These are phyloP conservation scores for Aureobasidium lini DNA, from an alignment of 2,329 filamentous ascomycete species.

Conservation along the genomic window DNA sequence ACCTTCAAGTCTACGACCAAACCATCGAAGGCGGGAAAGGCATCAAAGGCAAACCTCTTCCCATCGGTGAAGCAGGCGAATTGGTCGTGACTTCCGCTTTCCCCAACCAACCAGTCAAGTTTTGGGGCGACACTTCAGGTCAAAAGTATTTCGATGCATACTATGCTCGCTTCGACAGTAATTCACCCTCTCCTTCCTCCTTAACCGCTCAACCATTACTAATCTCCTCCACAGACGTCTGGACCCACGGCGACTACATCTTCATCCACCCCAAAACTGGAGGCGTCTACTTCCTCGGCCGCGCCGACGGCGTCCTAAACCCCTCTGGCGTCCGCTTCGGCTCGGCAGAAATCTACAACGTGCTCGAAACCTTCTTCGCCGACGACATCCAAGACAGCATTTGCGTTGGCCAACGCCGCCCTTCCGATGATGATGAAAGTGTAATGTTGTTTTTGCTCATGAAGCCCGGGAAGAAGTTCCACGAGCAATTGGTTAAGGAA, in stretches of 20 bases:
- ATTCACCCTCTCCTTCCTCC: not conserved
- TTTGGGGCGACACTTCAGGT: conserved; percentile 38
- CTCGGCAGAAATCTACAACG: conserved; percentile 70
- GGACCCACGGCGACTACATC: conserved; percentile 80
- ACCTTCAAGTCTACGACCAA: conserved; percentile 54
- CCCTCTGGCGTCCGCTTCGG: conserved; percentile 73
- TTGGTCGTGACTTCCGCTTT: conserved; percentile 64
- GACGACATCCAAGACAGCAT: conserved; percentile 61
- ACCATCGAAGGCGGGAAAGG: conserved; percentile 36
- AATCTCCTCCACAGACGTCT: conserved; percentile 43
- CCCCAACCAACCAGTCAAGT: conserved; percentile 61
- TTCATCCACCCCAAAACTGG: conserved; percentile 60
- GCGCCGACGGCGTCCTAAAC: conserved; percentile 72
- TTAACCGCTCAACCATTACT: not conserved
- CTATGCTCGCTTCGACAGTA: conserved; percentile 37
- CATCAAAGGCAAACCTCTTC: conserved; percentile 43
- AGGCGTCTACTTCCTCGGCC: conserved; percentile 58
- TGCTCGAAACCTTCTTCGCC: conserved; percentile 60
- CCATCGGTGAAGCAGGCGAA: conserved; percentile 63
- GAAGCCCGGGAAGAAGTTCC: conserved; percentile 52
- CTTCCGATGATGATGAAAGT: conserved; percentile 49
- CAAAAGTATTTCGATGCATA: conserved; percentile 40
- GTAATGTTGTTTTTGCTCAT: conserved; percentile 55
- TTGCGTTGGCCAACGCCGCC: conserved; percentile 69
- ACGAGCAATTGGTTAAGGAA: conserved; percentile 45